Evolutionary conservation across 306 rosid species (phyloP), one percentile per base, ranked within the genome.

Genomic region (Vigna reflexopilosa): DNA sequence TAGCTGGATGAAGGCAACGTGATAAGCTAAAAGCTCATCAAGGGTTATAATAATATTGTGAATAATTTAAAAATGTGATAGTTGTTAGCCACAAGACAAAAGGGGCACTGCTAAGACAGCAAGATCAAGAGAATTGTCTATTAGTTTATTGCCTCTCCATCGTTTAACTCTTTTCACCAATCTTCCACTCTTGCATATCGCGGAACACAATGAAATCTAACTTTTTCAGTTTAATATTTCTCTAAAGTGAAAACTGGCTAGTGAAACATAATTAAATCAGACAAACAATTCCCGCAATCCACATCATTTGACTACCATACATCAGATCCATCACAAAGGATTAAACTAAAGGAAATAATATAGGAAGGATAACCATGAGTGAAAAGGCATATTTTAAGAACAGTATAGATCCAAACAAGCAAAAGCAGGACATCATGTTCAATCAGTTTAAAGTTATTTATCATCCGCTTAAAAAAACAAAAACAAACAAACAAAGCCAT

Each of bases 141-240:
- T 40, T 72, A 45, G 71, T 75, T 28, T 50, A 65, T 59, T 74
- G 75, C 49, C 44, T 72, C 64, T 54, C 70, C 71, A 79, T 76
- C 79, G 77, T 67, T 76, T 78, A 58, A 78, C 86, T 54, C 65
- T 77, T 45, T 85, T 69, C 78, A 67, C 72, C 73, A 67, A 66
- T 83, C 83, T 69, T 71, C 76, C 84, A 84, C 54, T 69, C 76
- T 75, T 75, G 63, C 82, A 77, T 72, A 78, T 82, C 90, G 83
- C 90, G 64, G 59, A 87, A 86, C 88, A 89, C 90, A 87, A 89
- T 85, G 50, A 84, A 84, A 79, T 72, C 86, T 78, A 77, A 55
- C 85, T 83, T 85, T 87, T 72, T 42, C 82, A 56, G 72, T 54
- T 70, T 13, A 70, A 81, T 55, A 76, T 82, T 85, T 66, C 78